Conservation (phyloP, 2,329 filamentous ascomycete genomes). For the Colletotrichum horii region DNA sequence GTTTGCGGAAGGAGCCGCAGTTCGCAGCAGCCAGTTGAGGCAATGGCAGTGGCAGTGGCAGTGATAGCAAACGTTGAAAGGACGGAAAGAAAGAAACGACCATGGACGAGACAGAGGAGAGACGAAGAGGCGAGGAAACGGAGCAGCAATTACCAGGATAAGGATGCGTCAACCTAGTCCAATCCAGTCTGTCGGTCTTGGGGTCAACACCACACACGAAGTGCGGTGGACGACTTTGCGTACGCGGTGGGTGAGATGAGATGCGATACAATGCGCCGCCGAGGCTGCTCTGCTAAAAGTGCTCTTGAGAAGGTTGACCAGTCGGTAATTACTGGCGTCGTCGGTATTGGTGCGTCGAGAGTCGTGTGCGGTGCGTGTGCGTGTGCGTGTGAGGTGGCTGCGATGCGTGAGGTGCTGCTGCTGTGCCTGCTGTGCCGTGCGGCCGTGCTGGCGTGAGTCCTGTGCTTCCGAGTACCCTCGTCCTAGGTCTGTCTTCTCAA, state of each 20-base stretch:
- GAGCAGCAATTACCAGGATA: constrained; percentile 10
- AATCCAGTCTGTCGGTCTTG: constrained; percentile 10
- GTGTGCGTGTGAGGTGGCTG: background rate
- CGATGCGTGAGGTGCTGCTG: background rate
- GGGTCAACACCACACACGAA: constrained; percentile 17
- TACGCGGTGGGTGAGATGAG: background rate
- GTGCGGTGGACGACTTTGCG: constrained; percentile 8
- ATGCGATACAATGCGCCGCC: background rate
- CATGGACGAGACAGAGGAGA: background rate
- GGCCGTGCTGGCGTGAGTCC: background rate
- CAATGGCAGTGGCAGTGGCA: background rate
- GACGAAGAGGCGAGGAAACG: background rate
- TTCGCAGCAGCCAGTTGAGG: background rate
- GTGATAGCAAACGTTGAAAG: background rate
- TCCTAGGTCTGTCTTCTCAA: background rate
- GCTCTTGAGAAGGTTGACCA: background rate
- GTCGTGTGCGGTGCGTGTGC: background rate
- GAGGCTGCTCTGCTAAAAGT: background rate
- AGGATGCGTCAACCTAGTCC: background rate
- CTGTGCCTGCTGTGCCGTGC: background rate
- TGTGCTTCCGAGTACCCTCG: background rate
- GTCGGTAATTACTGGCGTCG: background rate
- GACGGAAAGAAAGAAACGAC: background rate
- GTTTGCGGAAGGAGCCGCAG: background rate
- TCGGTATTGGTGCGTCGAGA: background rate